Conservation (phyloP, 2,329 filamentous ascomycete species). For the Fusarium poae region DNA sequence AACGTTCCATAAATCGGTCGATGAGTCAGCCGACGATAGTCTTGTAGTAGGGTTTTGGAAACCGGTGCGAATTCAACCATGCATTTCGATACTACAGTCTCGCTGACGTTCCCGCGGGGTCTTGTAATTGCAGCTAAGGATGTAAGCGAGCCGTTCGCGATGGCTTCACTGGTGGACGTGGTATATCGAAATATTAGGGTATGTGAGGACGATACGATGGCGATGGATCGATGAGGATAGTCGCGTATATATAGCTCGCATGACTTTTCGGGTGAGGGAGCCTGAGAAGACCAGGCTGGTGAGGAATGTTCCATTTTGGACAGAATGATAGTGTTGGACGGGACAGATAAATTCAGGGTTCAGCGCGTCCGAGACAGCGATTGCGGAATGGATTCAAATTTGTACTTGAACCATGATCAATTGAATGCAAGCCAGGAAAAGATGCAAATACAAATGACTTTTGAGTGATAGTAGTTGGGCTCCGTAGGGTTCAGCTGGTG, state of each 20-base stretch:
- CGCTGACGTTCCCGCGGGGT: conserved; percentile 57
- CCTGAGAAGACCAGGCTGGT: conserved; percentile 60
- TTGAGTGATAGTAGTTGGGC: conserved; percentile 15
- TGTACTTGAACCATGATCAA: conserved; percentile 27
- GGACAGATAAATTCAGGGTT: conserved; percentile 23
- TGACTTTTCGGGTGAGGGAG: conserved; percentile 68
- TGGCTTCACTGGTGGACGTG: conserved; percentile 70
- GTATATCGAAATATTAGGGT: conserved; percentile 88
- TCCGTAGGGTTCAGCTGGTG: conserved; percentile 22
- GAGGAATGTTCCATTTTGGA: conserved; percentile 63
- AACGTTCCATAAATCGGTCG: conserved; percentile 86
- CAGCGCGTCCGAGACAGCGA: conserved; percentile 26
- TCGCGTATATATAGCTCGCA: conserved; percentile 88
- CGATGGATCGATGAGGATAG: conserved; percentile 87
- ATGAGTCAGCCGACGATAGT: conserved; percentile 81
- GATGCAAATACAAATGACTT: background rate
- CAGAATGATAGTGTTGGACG: conserved; percentile 20
- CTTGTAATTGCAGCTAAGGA: conserved; percentile 64
- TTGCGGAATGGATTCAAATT: conserved; percentile 26
- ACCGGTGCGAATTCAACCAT: conserved; percentile 87
- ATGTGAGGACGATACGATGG: conserved; percentile 82
- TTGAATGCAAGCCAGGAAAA: background rate
- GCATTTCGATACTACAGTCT: conserved; percentile 71
- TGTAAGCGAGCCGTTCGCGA: conserved; percentile 69
- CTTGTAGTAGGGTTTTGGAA: conserved; percentile 74